Evolutionary conservation across 257 asterid genomes (phyloP).

Genomic region (Gynochthodes officinalis): DNA sequence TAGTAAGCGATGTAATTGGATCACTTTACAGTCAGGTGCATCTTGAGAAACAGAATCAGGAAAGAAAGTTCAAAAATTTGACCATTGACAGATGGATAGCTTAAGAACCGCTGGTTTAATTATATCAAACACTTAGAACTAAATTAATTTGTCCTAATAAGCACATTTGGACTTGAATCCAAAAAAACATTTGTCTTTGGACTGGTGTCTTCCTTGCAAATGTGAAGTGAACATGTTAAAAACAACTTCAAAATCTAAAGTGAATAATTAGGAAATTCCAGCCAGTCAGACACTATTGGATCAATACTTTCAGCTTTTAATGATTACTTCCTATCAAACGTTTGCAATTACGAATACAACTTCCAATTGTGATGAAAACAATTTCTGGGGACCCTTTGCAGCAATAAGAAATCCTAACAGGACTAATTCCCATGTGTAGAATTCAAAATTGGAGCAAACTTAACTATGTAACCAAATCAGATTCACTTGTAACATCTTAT

Average conservation of each 20-base stretch:
- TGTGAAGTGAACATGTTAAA: not conserved
- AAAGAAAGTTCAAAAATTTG: conserved; percentile 7
- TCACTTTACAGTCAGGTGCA: conserved; percentile 26
- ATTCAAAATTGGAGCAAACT: not conserved
- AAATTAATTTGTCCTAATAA: not conserved
- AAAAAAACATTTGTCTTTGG: not conserved
- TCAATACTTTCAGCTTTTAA: not conserved
- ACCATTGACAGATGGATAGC: conserved; percentile 11
- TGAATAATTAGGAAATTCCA: not conserved
- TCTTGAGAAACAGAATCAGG: conserved; percentile 13
- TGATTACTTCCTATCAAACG: not conserved
- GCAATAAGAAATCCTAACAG: not conserved
- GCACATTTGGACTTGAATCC: not conserved
- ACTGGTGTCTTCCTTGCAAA: conserved; percentile 1
- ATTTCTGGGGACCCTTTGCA: not conserved
- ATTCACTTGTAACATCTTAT: not conserved
- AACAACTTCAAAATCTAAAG: not conserved
- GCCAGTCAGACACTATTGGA: not conserved
- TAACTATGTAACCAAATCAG: not conserved
- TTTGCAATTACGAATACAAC: not conserved
- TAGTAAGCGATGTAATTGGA: conserved; percentile 30
- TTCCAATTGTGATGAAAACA: not conserved
- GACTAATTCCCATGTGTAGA: not conserved
- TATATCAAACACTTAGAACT: not conserved
- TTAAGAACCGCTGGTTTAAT: conserved; percentile 3